Base-by-base conservation (phyloP, 2,329 filamentous ascomycete species). In the Fusarium robinianum region DNA sequence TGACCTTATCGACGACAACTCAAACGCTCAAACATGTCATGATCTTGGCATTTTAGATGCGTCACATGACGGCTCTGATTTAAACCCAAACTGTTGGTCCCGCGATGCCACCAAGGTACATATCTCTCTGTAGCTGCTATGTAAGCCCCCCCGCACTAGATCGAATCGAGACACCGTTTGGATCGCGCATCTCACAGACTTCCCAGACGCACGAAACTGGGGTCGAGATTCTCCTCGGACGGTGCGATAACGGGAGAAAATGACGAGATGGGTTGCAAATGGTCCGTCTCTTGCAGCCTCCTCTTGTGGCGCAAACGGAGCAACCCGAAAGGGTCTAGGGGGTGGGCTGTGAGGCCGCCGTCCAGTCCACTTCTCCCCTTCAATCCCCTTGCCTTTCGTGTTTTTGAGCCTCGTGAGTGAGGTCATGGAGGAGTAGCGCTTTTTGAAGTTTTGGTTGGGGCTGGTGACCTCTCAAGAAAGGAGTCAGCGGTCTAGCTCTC, bases 1-100 rank as follows among this genome's bases (percentile, higher is more conserved):
- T 51, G 34, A 51, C 32, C 42, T 41, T 52, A 19, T 19, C 31
- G 31, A 51, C 35, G 18, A 42, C 33, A 51, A n/a, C n/a, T 51
- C 47, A 51, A 51, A 41, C 22, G 25, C 33, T 35, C 30, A 6
- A 51, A 55, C 30, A 55, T 55, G 51, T 53, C 51, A 55, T 55
- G 51, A 55, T 52, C 47, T 55, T 55, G 27, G 32, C 26, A 35
- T 33, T 21, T 44, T 40, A 21, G 32, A 17, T n/a, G 31, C 32
- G 36, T 55, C 51, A 49, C 51, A 55, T 55, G 51, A 46, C 22
- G 30, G n/a, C 24, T 27, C 38, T 37, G 27, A 14, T 17, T 47
- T 49, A 23, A 30, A 34, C 38, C 42, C 42, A 45, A 36, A 53
- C 18, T 14, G 37, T 25, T 31, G 15, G 27, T n/a, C n/a, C n/a